Evolutionary conservation across 2,329 filamentous ascomycete species (phyloP).

Genomic region (Cladosporium sp.): DNA sequence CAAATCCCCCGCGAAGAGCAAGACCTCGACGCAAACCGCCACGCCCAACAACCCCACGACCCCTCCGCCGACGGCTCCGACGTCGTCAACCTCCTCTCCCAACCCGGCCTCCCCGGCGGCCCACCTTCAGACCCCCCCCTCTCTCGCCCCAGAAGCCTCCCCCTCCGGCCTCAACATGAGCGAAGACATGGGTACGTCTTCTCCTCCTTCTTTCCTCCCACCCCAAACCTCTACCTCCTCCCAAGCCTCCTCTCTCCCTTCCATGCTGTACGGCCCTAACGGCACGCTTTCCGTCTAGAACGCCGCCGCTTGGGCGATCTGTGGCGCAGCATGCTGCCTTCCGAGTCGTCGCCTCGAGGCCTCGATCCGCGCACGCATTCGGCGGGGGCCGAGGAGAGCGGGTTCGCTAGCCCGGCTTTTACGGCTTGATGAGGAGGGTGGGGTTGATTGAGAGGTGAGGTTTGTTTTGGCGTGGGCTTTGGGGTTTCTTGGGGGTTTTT

Average conservation of each 20-base stretch:
- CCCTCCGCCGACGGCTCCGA: slow-evolving; percentile 27
- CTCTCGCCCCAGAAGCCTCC: slow-evolving; percentile 1
- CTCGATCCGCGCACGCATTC: slow-evolving; percentile 2
- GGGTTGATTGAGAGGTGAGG: not conserved
- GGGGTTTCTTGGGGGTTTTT: too few species aligned
- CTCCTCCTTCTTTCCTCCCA: slow-evolving; percentile 5
- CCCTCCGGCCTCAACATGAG: slow-evolving; percentile 11
- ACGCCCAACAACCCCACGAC: slow-evolving; percentile 15
- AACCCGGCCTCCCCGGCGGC: slow-evolving; percentile 17
- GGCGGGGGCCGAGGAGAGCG: not conserved
- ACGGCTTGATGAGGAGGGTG: not conserved
- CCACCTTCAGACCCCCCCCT: slow-evolving; percentile 1
- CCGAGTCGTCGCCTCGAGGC: not conserved
- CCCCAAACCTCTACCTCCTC: slow-evolving; percentile 17
- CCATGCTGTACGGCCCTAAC: slow-evolving; percentile 24
- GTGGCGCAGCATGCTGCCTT: slow-evolving; percentile 10
- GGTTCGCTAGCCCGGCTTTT: not conserved
- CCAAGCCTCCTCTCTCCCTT: slow-evolving; percentile 18
- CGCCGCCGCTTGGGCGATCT: slow-evolving; percentile 4
- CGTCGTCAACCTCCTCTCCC: slow-evolving; percentile 30
- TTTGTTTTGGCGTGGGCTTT: too few species aligned
- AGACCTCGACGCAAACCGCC: slow-evolving; percentile 25
- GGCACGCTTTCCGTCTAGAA: slow-evolving; percentile 18
- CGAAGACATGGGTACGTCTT: slow-evolving; percentile 26
- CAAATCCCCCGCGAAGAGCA: slow-evolving; percentile 23